These are phyloP conservation scores for Gracilaria vermiculophylla DNA, from an alignment of 23 red algal genomes.

Conservation along the genomic window DNA sequence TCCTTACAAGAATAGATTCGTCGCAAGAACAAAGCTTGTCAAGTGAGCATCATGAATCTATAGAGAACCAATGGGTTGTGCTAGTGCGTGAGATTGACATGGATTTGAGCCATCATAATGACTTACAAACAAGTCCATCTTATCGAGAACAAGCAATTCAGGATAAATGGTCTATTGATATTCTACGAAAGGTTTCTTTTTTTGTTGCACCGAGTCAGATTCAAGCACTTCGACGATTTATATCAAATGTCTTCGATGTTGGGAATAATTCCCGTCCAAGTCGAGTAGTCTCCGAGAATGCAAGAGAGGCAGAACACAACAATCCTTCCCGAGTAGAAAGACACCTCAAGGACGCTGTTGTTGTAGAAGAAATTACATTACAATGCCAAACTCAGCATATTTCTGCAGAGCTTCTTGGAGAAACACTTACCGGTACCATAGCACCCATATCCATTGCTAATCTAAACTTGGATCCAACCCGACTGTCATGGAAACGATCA, in stretches of 20 bases:
- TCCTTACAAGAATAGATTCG: not conserved
- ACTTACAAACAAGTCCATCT: not conserved
- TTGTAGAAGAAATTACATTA: conserved; percentile 10
- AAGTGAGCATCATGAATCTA: not conserved
- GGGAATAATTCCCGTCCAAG: not conserved
- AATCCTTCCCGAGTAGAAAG: not conserved
- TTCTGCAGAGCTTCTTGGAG: conserved; percentile 36
- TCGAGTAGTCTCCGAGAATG: not conserved
- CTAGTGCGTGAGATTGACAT: conserved; percentile 42
- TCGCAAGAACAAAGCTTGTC: not conserved
- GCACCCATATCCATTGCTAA: conserved; percentile 14
- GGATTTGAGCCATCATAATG: conserved; percentile 29
- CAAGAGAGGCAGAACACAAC: not conserved
- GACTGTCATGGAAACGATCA: conserved; percentile 13
- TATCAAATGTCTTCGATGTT: not conserved
- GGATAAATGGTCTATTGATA: conserved; percentile 17
- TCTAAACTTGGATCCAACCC: conserved; percentile 41
- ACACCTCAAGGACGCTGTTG: not conserved
- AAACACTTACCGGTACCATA: not conserved
- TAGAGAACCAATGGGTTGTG: conserved; percentile 21
- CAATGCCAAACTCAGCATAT: conserved; percentile 38
- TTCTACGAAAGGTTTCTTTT: conserved; percentile 32
- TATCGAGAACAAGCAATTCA: not conserved
- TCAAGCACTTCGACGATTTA: not conserved
- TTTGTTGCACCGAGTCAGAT: conserved; percentile 40